Evolutionary conservation across 805 yeast species (phyloP).

Genomic region (Monosporozyma aquatica): DNA sequence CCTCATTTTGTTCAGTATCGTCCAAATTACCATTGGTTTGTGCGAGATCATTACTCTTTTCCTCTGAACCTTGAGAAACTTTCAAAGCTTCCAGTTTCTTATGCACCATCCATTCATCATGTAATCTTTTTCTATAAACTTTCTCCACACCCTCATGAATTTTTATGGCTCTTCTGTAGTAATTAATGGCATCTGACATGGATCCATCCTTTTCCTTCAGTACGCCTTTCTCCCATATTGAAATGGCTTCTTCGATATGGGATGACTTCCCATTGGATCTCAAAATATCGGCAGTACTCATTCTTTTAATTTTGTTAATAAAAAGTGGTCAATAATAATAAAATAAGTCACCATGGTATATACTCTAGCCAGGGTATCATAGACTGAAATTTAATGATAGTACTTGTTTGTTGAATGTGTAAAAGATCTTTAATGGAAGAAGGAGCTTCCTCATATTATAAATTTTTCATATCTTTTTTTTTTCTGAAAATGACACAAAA

Average conservation of each 20-base stretch:
- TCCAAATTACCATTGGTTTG: conserved; percentile 20
- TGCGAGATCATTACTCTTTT: neutral
- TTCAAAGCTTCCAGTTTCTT: conserved; percentile 13
- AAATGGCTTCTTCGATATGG: conserved; percentile 38
- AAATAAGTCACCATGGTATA: too few relatives aligned
- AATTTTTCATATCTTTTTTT: too few relatives aligned
- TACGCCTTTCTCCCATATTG: conserved; percentile 59
- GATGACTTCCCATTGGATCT: neutral
- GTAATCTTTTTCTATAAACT: conserved; percentile 49
- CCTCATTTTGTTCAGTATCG: conserved; percentile 7
- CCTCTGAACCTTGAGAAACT: conserved; percentile 5
- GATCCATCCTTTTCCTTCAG: conserved; percentile 64
- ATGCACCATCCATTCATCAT: conserved; percentile 34
- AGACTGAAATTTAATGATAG: too few relatives aligned
- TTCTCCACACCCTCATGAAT: conserved; percentile 51
- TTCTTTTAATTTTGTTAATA: neutral
- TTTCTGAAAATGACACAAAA: too few relatives aligned
- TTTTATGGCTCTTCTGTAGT: conserved; percentile 63
- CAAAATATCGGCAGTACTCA: neutral
- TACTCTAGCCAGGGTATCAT: too few relatives aligned
- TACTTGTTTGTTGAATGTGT: too few relatives aligned
- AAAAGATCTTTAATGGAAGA: too few relatives aligned
- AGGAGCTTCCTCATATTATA: too few relatives aligned
- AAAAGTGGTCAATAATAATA: too few relatives aligned
- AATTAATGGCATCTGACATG: conserved; percentile 72